A percentile compares a stretch with the other conserved stretches of the same genome.
Conservation (phyloP, 2,329 filamentous ascomycete species). For the Fusarium proliferatum region DNA sequence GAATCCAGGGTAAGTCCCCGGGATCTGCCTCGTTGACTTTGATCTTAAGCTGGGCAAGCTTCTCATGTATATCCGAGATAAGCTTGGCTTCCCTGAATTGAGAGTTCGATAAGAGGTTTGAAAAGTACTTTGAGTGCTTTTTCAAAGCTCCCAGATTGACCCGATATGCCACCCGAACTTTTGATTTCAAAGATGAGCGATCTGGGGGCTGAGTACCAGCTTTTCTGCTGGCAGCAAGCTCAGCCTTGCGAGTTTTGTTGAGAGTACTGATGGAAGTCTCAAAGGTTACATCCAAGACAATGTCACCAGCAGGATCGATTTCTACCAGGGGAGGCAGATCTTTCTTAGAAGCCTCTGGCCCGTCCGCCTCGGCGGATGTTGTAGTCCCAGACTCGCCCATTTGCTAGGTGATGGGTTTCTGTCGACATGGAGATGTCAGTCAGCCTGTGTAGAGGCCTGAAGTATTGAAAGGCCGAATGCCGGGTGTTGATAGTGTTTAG, state of each 20-base stretch:
- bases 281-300: slow-evolving; percentile 75
- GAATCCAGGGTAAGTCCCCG: slow-evolving; percentile 69
- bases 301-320: slow-evolving; percentile 69
- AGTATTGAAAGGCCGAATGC: slow-evolving; percentile 5
- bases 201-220: slow-evolving; percentile 40
- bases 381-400: slow-evolving; percentile 49
- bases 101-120: slow-evolving; percentile 70
- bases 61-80: slow-evolving; percentile 62
- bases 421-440: slow-evolving; percentile 42
- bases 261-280: slow-evolving; percentile 66
- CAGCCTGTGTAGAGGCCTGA: slow-evolving; percentile 20
- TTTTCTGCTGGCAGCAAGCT: slow-evolving; percentile 48
- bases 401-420: slow-evolving; percentile 28
- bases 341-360: slow-evolving; percentile 43
- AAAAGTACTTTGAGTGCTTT: slow-evolving; percentile 76
- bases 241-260: slow-evolving; percentile 56
- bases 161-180: slow-evolving; percentile 64
- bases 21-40: slow-evolving; percentile 61
- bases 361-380: slow-evolving; percentile 47
- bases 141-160: slow-evolving; percentile 68
- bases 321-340: slow-evolving; percentile 55
- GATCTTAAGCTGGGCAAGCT: slow-evolving; percentile 60
- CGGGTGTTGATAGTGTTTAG: slow-evolving; percentile 5
- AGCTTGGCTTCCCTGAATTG: slow-evolving; percentile 71
- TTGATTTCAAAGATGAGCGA: slow-evolving; percentile 51